Evolutionary conservation across 257 asterid species (phyloP).

Genomic region (Lavandula angustifolia): DNA sequence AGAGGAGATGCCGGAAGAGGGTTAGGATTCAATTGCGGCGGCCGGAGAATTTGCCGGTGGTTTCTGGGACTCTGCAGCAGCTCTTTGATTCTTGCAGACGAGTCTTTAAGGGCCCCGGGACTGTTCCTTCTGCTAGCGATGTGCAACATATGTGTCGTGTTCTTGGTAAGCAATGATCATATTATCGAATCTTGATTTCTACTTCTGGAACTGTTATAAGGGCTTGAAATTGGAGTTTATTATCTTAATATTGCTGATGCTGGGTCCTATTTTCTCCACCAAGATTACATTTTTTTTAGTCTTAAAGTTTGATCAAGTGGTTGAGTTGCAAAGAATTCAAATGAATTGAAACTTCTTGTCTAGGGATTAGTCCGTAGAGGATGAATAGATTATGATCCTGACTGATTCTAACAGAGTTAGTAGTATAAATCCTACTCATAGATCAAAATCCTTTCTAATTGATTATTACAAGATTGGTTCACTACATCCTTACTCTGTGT

Average conservation of each 20-base stretch:
- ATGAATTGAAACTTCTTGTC: background rate
- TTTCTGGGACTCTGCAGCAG: slow-evolving; percentile 47
- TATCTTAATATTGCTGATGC: background rate
- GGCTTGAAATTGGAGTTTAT: background rate
- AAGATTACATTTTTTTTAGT: too few relatives aligned
- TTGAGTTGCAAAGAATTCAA: too few relatives aligned
- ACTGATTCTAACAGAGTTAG: too few relatives aligned
- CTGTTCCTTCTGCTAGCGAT: slow-evolving; percentile 49
- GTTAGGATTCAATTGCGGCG: slow-evolving; percentile 35
- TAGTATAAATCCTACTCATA: background rate
- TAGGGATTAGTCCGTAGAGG: background rate
- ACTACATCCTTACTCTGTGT: too few relatives aligned
- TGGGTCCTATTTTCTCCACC: too few relatives aligned
- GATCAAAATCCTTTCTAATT: background rate
- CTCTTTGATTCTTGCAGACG: slow-evolving; percentile 49
- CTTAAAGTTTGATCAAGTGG: too few relatives aligned
- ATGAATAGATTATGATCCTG: background rate
- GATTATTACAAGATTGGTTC: background rate
- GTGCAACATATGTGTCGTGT: slow-evolving; percentile 49
- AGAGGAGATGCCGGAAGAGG: slow-evolving; percentile 43
- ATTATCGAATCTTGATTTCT: background rate
- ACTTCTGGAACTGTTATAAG: background rate
- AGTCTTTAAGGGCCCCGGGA: slow-evolving; percentile 58
- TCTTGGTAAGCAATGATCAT: slow-evolving; percentile 47
- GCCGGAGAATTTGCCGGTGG: slow-evolving; percentile 17